Evolutionary conservation across 331 rosid genomes (phyloP).

Genomic region (Malus hybrid): DNA sequence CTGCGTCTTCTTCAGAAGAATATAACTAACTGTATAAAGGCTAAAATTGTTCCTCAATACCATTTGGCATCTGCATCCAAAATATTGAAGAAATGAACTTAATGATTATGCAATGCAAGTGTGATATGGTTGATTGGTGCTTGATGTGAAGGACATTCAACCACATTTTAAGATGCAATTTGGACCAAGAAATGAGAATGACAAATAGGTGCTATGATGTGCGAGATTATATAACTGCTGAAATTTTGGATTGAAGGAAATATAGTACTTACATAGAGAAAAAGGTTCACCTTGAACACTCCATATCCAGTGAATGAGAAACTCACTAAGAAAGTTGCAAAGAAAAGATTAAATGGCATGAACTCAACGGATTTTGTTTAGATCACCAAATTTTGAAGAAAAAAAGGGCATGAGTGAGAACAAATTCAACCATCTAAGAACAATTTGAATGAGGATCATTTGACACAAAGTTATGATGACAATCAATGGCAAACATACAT

Average conservation of each 20-base stretch:
- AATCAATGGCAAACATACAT: slow-evolving; percentile 43
- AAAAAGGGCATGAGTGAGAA: neutral
- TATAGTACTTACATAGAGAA: slow-evolving; percentile 49
- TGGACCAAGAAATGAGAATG: too few species aligned
- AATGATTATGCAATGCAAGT: too few species aligned
- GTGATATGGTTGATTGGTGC: too few species aligned
- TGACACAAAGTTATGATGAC: slow-evolving; percentile 55
- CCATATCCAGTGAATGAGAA: slow-evolving; percentile 59
- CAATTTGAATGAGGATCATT: neutral
- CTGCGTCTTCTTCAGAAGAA: too few species aligned
- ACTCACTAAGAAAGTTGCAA: slow-evolving; percentile 81
- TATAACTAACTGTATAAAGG: slow-evolving; percentile 37
- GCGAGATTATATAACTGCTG: too few species aligned
- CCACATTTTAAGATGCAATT: too few species aligned
- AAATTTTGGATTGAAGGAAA: neutral
- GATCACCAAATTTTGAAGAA: slow-evolving; percentile 62
- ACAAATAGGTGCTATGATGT: too few species aligned
- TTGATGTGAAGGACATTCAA: too few species aligned
- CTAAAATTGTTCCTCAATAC: slow-evolving; percentile 61
- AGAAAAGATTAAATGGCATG: slow-evolving; percentile 81
- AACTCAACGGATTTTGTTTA: slow-evolving; percentile 69
- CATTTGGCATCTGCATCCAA: slow-evolving; percentile 58
- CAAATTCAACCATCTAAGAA: neutral
- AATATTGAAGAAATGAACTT: neutral
- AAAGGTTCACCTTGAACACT: slow-evolving; percentile 45